These are phyloP conservation scores for Solanum hybrid DNA, from an alignment of 305 asterid genomes.

Conservation along the genomic window DNA sequence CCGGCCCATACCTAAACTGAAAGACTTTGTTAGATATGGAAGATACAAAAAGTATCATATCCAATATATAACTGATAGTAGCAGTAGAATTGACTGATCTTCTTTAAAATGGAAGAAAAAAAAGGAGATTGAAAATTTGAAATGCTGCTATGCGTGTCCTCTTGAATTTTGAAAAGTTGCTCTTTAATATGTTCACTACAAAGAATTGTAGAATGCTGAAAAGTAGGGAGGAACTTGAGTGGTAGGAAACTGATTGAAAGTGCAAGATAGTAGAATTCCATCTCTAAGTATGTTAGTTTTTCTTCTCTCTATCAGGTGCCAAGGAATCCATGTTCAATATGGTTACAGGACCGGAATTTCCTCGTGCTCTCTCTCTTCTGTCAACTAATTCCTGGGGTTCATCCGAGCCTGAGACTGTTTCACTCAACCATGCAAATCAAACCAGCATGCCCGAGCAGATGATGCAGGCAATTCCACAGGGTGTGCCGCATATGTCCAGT, in stretches of 20 bases:
- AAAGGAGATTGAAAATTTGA: neutral
- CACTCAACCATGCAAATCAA: constrained; percentile 23
- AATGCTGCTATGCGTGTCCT: neutral
- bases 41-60: neutral
- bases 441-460: constrained; percentile 22
- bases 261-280: neutral
- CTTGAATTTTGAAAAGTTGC: neutral
- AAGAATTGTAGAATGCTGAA: neutral
- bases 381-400: constrained; percentile 68
- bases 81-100: neutral
- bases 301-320: constrained; percentile 26
- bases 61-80: neutral
- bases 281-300: neutral
- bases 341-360: constrained; percentile 52
- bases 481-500: constrained; percentile 32
- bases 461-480: constrained; percentile 33
- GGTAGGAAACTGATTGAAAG: neutral
- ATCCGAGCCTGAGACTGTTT: constrained; percentile 32
- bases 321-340: constrained; percentile 38
- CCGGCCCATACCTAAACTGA: neutral
- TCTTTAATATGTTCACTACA: neutral
- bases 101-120: neutral
- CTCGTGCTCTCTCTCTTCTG: constrained; percentile 99
- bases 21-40: neutral
- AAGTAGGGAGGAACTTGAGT: neutral